Base-by-base conservation (phyloP, 768 basidiomycete genomes). In the Termitomyces heimii region DNA sequence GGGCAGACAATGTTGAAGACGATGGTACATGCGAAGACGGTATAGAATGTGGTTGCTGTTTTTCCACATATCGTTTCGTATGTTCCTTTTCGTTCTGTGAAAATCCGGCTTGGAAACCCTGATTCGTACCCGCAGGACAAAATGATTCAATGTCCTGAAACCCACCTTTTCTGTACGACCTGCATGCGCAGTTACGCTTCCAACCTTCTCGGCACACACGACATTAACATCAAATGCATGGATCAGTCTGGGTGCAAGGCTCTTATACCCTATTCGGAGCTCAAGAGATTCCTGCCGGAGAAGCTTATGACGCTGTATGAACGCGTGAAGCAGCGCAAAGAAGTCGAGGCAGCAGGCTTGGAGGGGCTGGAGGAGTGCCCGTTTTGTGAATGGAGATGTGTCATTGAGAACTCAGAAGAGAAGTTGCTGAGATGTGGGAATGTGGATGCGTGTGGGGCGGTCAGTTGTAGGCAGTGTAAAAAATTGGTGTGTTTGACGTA, bases 31-130 rank as follows among this genome's bases (percentile, higher is more conserved):
- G 76, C 0, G 64, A 68, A 55, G 68, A 78, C 50, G 88, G 86
- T 2, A 83, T 94, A 35, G 92, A 94, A 64, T 95, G 94, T 64
- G 89, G 88, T 13, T 95, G 93, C 64, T 97, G 94, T 70, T 96
- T 94, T 66, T 72, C 81, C 4, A 76, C 72, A 12, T 90, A 85
- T 59, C 68, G 84, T 4, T 87, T 89, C 70, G 90, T 92, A 68
- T 56, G 89, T 74, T 40, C 29, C 18, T 56, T n/a, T 48, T 26
- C 13, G 29, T 52, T 16, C 4, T 58, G 50, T 52, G 8, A 46
- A 43, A 56, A 18, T 40, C 44, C 29, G 55, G 42, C 31, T 35
- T 51, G 22, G 53, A 45, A 29, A 45, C 43, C 14, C 31, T 43
- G 22, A 34, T 28, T 8, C 37, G 37, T 54, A 9, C 37, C 31